phyloP scores from a whole-genome alignment of 148 eudicot genomes.

The Nyssa sinensis region DNA sequence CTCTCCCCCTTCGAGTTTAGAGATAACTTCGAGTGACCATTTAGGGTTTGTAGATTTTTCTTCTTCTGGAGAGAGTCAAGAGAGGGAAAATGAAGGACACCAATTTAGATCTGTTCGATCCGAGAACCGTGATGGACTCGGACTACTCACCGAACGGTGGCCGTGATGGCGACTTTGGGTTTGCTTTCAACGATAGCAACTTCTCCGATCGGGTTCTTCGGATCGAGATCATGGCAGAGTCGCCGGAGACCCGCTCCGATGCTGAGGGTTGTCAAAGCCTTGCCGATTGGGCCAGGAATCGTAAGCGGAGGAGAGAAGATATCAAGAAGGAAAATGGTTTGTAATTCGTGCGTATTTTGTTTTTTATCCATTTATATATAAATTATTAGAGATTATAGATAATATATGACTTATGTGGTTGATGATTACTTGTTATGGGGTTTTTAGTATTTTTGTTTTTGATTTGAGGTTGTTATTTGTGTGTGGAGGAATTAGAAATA shows the following conservation, averaged over 20 bases:
- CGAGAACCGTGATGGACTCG: slow-evolving; percentile 68
- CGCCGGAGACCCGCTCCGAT: slow-evolving; percentile 42
- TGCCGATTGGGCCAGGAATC: slow-evolving; percentile 73
- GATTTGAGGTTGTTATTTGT: not conserved
- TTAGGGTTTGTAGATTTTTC: slow-evolving; percentile 23
- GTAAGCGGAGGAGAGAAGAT: slow-evolving; percentile 68
- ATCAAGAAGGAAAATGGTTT: slow-evolving; percentile 45
- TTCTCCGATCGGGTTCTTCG: slow-evolving; percentile 74
- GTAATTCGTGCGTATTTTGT: not conserved
- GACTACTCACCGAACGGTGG: slow-evolving; percentile 28
- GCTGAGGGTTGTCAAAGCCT: slow-evolving; percentile 50
- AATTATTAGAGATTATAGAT: not conserved
- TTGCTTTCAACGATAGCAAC: slow-evolving; percentile 84
- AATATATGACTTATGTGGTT: not conserved
- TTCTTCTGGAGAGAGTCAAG: not conserved
- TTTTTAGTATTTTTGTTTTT: not conserved
- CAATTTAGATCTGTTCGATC: slow-evolving; percentile 69
- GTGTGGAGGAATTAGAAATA: not conserved
- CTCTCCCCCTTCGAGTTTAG: not conserved
- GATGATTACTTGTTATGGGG: not conserved
- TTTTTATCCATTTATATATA: not conserved
- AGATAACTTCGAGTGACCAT: not conserved
- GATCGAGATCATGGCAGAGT: slow-evolving; percentile 74
- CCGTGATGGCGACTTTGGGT: slow-evolving; percentile 68
- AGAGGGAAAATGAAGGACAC: slow-evolving; percentile 29